Evolutionary conservation across 176 grass and related monocot genomes (phyloP).

Genomic region (Ensete glaucum): DNA sequence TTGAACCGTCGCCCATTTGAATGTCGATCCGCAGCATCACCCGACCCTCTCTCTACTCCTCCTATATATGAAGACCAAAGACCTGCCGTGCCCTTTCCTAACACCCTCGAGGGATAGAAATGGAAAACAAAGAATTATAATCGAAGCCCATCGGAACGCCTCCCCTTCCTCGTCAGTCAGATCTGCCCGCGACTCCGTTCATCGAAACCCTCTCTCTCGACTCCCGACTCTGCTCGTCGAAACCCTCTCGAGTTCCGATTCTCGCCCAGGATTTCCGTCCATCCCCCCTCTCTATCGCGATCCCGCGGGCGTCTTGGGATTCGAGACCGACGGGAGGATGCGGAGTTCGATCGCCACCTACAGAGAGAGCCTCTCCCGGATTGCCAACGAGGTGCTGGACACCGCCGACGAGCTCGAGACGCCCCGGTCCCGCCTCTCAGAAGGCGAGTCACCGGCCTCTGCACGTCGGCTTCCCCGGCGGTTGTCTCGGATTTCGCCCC

Average conservation of each 20-base stretch:
- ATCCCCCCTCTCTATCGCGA: not conserved
- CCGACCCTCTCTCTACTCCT: too few species aligned
- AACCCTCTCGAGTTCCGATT: too few species aligned
- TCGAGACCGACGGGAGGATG: slow-evolving; percentile 21
- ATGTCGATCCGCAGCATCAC: too few species aligned
- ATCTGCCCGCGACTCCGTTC: not conserved
- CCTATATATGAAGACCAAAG: too few species aligned
- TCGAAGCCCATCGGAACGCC: too few species aligned
- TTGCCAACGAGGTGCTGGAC: slow-evolving; percentile 70
- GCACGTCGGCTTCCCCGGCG: slow-evolving; percentile 30
- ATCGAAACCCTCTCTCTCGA: not conserved
- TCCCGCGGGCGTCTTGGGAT: not conserved
- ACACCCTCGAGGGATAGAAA: too few species aligned
- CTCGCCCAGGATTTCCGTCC: not conserved
- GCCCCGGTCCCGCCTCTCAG: slow-evolving; percentile 2
- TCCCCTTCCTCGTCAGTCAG: too few species aligned
- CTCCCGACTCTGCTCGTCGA: not conserved
- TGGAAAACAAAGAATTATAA: too few species aligned
- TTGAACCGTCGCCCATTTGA: too few species aligned
- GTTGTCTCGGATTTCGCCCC: not conserved
- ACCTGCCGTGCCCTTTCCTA: too few species aligned
- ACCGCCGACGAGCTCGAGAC: slow-evolving; percentile 38
- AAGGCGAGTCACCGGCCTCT: not conserved
- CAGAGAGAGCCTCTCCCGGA: slow-evolving; percentile 72
- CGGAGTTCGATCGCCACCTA: slow-evolving; percentile 75